Evolutionary conservation across 257 asterid genomes (phyloP), one percentile per base, ranked within the genome.

Genomic region (Scutellaria galericulata): DNA sequence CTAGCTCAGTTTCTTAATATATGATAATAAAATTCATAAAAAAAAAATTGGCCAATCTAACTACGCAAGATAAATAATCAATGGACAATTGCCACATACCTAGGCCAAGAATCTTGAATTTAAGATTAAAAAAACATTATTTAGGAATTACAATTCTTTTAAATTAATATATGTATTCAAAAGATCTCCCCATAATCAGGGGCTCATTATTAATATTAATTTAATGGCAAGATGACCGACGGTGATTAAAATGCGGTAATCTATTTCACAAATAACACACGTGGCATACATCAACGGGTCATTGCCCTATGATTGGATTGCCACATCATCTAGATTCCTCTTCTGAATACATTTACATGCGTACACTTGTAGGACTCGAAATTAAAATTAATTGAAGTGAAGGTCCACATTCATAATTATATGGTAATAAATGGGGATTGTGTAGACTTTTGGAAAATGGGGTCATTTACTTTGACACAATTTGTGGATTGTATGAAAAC

Each of bases 321-420:
- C 80, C 84, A 76, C 47, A 57, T 79, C 78, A 50, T 62, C 58
- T 37, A 54, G 12, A 60, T 56, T 47, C 18, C 9, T 35, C 7
- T 54, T 5, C 9, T 12, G 2, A 52, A 66, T 37, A 11, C 37
- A 64, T 51, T 60, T 62, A 6, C 51, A 70, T 60, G 61, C 59
- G 78, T 59, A 80, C 88, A 80, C 82, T 66, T 83, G 87, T 80
- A 14, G 51, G 68, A 75, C 71, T 71, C 53, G 58, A 70, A 52
- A 73, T 31, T 22, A 44, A n/a, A 69, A 66, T 42, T 63, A 46
- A 50, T 63, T 51, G 65, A 41, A 51, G 2, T 50, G 11, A 18
- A 50, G 84, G 79, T 35, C 89, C 81, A 79, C 83, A 12, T 10
- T 62, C 73, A 46, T 57, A 71, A 79, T 77, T 75, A 81, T 79